Conservation (phyloP, 2,329 filamentous ascomycete species). For the Alternaria triticina region DNA sequence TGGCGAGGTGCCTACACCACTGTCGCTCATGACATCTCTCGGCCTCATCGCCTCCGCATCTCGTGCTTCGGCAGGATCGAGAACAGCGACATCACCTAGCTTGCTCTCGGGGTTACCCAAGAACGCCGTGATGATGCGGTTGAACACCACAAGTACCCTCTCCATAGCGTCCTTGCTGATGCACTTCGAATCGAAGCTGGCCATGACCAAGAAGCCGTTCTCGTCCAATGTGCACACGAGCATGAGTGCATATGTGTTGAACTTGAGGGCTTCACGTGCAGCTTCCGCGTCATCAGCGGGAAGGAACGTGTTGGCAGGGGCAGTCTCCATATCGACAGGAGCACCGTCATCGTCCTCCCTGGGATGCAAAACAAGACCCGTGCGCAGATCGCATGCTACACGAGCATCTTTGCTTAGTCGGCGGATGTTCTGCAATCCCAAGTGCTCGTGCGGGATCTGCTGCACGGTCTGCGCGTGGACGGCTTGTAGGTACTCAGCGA, state of each 20-base stretch:
- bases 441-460: constrained; percentile 70
- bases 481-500: constrained; percentile 61
- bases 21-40: constrained; percentile 29
- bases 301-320: constrained; percentile 60
- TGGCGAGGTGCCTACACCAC: constrained; percentile 23
- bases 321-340: constrained; percentile 21
- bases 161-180: constrained; percentile 61
- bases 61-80: constrained; percentile 36
- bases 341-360: constrained; percentile 36
- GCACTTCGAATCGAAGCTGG: constrained; percentile 69
- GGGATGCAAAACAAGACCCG: constrained; percentile 48
- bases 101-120: constrained; percentile 49
- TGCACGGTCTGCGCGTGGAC: constrained; percentile 64
- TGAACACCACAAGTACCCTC: constrained; percentile 60
- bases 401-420: constrained; percentile 43
- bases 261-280: constrained; percentile 64
- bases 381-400: constrained; percentile 44
- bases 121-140: constrained; percentile 59
- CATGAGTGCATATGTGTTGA: constrained; percentile 67
- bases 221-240: constrained; percentile 67
- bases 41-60: constrained; percentile 37
- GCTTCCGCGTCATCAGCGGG: constrained; percentile 64
- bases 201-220: constrained; percentile 64
- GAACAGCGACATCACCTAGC: constrained; percentile 35
- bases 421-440: constrained; percentile 66